Base-by-base conservation (phyloP, 2,329 filamentous ascomycete genomes). In the Lasiodiplodia theobromae region DNA sequence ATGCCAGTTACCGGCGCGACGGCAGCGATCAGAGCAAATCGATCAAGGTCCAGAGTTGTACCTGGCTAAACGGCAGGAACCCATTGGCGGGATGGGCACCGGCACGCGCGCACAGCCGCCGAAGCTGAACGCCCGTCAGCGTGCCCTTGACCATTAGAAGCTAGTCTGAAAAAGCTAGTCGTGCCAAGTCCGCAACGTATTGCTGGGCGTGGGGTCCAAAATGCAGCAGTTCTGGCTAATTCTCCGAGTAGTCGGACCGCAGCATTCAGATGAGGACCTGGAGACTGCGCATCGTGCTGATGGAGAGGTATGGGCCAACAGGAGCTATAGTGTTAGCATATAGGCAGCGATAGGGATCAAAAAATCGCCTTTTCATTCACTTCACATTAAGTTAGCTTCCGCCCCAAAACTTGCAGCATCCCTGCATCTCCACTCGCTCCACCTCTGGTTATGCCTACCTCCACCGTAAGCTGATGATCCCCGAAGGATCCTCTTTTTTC, bases 131-230 rank as follows among this genome's bases (percentile, higher is more conserved):
- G 57, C 38, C 37, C 28, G n/a, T 47, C 38, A 60, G 57, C 38
- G 31, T 44, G 11, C 23, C 18, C 12, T n/a, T 60, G 23, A 44
- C 40, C 47, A 16, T 62, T 28, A 23, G 25, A 0, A 6, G 58
- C 16, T 31, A 28, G 58, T 11, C n/a, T 5, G 10, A 3, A 34
- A 18, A 28, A n/a, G 31, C 23, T 16, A n/a, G 38, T 4, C 16
- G 23, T n/a, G 40, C 57, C 57, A 49, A 62, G 57, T 31, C 12
- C 23, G 23, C 57, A 40, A 47, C 40, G 28, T 16, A 49, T 25
- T 25, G 58, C 12, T 60, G 49, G 58, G 40, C 28, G 21, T 62
- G 58, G 58, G 58, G 58, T 62, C 58, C 58, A 23, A 62, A 49
- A 34, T 12, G 31, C 57, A 31, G 28, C 28, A 34, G 23, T 34